Conservation (phyloP, 768 basidiomycete genomes). For the Strobilomyces confusus region DNA sequence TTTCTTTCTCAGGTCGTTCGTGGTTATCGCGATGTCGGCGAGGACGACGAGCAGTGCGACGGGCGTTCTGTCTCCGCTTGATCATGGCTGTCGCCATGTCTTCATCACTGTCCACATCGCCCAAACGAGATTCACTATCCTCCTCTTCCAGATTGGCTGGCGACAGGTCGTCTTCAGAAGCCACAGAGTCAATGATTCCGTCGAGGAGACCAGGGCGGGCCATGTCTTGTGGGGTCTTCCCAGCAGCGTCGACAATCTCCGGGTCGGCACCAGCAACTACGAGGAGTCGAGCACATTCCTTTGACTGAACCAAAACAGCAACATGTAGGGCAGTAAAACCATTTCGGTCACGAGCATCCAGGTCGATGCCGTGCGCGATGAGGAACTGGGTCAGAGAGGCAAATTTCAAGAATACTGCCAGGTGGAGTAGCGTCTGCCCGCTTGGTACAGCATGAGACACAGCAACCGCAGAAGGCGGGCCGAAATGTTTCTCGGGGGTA, state of each 20-base stretch:
- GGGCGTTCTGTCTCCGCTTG: conserved; percentile 31
- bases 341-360: conserved; percentile 84
- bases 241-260: conserved; percentile 68
- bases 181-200: conserved; percentile 24
- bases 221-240: conserved; percentile 66
- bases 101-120: conserved; percentile 67
- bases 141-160: conserved; percentile 34
- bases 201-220: conserved; percentile 44
- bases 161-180: conserved; percentile 23
- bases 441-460: conserved; percentile 67
- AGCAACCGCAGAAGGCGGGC: conserved; percentile 46
- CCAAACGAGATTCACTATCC: conserved; percentile 61
- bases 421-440: conserved; percentile 87
- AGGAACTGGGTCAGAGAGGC: conserved; percentile 67
- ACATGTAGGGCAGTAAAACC: conserved; percentile 90
- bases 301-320: conserved; percentile 63
- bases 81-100: conserved; percentile 35
- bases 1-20: conserved; percentile 10
- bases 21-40: conserved; percentile 15
- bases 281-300: conserved; percentile 60
- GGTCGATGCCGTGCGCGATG: conserved; percentile 64
- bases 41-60: conserved; percentile 32
- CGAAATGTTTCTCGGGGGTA: conserved; percentile 40
- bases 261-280: conserved; percentile 77
- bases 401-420: conserved; percentile 79